A percentile compares a stretch with the other conserved stretches of the same genome.
These are phyloP conservation scores for Plasmodium sp. DNA, from an alignment of 169 alveolate species.

Conservation along the genomic window DNA sequence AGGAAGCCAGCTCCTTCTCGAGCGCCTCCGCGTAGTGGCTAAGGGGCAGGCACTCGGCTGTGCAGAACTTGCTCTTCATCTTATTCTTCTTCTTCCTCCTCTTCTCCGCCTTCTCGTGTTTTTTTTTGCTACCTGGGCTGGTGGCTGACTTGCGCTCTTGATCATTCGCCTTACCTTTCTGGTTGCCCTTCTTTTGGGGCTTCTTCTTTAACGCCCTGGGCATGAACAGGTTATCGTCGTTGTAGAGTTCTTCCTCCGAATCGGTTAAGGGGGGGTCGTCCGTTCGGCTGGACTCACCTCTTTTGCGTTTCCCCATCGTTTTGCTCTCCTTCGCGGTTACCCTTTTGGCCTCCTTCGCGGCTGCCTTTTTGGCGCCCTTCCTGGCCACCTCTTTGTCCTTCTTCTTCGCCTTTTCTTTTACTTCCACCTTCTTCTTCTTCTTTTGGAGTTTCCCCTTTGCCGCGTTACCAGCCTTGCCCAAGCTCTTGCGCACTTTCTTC, in stretches of 20 bases:
- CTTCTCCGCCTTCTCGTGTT: not conserved
- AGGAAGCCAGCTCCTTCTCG: slow-evolving; percentile 26
- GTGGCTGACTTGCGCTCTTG: not conserved
- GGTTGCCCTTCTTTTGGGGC: not conserved
- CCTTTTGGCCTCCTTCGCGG: not conserved
- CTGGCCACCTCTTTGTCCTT: not conserved
- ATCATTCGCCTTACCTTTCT: not conserved
- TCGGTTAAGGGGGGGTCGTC: not conserved
- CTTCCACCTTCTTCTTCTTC: not conserved
- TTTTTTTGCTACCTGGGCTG: not conserved
- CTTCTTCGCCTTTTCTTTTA: not conserved
- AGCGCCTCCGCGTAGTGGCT: not conserved
- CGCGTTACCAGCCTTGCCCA: not conserved
- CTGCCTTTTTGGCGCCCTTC: not conserved
- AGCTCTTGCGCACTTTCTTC: not conserved
- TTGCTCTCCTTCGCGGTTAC: not conserved
- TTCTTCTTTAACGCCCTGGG: slow-evolving; percentile 22
- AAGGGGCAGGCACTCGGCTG: not conserved
- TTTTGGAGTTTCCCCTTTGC: not conserved
- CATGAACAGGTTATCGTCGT: slow-evolving; percentile 66
- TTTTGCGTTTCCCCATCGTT: not conserved
- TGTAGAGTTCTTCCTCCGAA: slow-evolving; percentile 27
- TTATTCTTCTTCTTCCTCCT: not conserved
- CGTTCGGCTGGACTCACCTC: not conserved
- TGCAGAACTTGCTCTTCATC: not conserved